Conservation (phyloP, 106 monocot genomes). For the Platanthera guangdongensis region DNA sequence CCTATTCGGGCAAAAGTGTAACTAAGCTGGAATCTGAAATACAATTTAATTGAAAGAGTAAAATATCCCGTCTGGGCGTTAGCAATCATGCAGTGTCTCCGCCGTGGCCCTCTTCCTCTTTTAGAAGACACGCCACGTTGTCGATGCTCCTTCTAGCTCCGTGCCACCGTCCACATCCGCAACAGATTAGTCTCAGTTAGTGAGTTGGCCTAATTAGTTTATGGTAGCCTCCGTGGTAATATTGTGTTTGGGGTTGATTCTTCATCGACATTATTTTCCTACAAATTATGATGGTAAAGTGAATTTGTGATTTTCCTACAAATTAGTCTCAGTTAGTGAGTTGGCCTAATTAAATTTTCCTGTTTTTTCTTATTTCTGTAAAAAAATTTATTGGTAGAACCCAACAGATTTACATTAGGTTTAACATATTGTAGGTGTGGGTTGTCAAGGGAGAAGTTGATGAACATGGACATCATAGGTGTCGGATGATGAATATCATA, state of each 20-base stretch:
- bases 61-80: no score
- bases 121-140: no score
- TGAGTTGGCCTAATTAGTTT: not conserved
- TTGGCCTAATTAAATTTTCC: not conserved
- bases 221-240: not conserved
- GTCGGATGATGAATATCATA: not conserved
- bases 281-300: not conserved
- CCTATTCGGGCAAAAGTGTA: no score
- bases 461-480: not conserved
- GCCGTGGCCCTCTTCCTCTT: no score
- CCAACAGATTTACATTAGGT: not conserved
- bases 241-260: not conserved
- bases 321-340: no score
- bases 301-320: not conserved
- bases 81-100: no score
- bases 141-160: no score
- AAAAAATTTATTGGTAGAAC: not conserved
- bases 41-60: no score
- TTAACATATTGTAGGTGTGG: no score
- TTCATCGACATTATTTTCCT: no score
- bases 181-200: not conserved
- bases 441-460: not conserved
- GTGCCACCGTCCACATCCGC: no score
- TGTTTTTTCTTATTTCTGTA: not conserved
- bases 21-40: no score